Percentiles rank a stretch among this genome's conserved stretches.
Conservation (phyloP, 2,329 filamentous ascomycete genomes). For the Fusarium austroafricanum region DNA sequence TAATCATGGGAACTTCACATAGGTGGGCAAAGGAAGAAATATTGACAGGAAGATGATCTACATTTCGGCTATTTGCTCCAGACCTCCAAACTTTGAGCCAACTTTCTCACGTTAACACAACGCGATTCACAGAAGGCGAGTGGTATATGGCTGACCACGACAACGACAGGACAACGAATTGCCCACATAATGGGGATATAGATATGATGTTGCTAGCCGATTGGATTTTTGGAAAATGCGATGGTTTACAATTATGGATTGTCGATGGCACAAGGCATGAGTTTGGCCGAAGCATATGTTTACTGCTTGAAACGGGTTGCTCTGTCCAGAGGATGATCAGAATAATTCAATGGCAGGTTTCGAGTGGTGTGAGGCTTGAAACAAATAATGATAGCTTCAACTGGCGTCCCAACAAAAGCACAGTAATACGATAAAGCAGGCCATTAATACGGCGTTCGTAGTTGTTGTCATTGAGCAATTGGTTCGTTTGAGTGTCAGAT, state of each 20-base stretch:
- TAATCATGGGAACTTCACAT: not conserved
- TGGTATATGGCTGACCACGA: not conserved
- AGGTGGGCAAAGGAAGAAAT: not conserved
- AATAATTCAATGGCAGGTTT: not conserved
- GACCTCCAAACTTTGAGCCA: not conserved
- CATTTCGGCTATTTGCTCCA: not conserved
- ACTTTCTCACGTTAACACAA: not conserved
- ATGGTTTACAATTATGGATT: not conserved
- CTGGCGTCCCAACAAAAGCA: conserved; percentile 19
- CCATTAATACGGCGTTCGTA: conserved; percentile 5
- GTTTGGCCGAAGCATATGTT: not conserved
- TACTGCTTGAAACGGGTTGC: not conserved
- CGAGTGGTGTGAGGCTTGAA: not conserved
- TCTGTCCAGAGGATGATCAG: not conserved
- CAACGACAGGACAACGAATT: not conserved
- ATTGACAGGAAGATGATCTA: not conserved
- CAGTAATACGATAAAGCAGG: conserved; percentile 28
- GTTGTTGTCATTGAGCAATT: conserved; percentile 36
- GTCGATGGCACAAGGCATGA: not conserved
- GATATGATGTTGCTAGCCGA: not conserved
- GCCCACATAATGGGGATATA: not conserved
- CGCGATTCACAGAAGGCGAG: not conserved
- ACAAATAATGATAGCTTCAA: conserved; percentile 5
- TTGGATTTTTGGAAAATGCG: not conserved
- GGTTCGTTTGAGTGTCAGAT: conserved; percentile 27